These are phyloP conservation scores for Boletus sp. DNA, from an alignment of 768 basidiomycete genomes.

Conservation along the genomic window DNA sequence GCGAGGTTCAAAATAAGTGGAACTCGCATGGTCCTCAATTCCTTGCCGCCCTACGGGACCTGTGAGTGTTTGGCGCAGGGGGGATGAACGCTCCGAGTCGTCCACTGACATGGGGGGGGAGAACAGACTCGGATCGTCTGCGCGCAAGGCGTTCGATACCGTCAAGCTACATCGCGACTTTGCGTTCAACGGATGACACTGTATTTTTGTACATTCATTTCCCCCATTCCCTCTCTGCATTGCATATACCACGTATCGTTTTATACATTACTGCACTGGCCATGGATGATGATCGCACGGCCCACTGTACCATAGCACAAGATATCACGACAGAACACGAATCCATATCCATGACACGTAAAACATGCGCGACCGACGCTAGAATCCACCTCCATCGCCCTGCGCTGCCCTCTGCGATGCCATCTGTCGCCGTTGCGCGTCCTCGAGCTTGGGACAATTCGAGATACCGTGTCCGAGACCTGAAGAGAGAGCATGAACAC, in stretches of 20 bases:
- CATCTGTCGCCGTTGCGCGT: slow-evolving; percentile 86
- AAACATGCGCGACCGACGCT: not conserved
- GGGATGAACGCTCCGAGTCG: not conserved
- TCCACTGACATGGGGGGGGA: not conserved
- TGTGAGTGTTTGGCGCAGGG: slow-evolving; percentile 11
- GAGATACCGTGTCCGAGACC: slow-evolving; percentile 92
- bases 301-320: slow-evolving; percentile 10
- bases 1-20: slow-evolving; percentile 18
- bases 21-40: slow-evolving; percentile 18
- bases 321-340: not conserved
- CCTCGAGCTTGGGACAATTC: slow-evolving; percentile 96
- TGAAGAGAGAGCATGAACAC: slow-evolving; percentile 24
- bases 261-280: slow-evolving; percentile 1
- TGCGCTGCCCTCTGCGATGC: slow-evolving; percentile 77
- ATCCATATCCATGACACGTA: not conserved
- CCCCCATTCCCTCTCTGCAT: not conserved
- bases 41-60: slow-evolving; percentile 14
- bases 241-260: slow-evolving; percentile 11
- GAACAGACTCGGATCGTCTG: not conserved
- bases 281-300: not conserved
- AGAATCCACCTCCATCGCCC: slow-evolving; percentile 52
- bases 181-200: slow-evolving; percentile 26
- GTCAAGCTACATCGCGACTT: slow-evolving; percentile 32
- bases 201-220: not conserved
- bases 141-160: slow-evolving; percentile 19